These are phyloP conservation scores for Calocybe indica DNA, from an alignment of 768 basidiomycete species.

Conservation along the genomic window DNA sequence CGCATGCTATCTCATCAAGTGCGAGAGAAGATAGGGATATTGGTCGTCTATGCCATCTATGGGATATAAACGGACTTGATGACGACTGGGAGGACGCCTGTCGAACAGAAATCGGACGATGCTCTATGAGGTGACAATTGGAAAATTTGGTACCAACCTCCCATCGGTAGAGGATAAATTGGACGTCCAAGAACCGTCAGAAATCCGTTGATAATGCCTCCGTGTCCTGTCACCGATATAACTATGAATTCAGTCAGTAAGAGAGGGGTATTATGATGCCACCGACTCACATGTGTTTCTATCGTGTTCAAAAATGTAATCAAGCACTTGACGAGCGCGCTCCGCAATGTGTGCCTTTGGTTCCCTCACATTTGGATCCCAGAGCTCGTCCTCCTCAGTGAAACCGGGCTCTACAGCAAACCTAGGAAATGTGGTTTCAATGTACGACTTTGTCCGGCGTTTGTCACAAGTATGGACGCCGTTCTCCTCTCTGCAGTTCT, in stretches of 20 bases:
- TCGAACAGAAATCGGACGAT: background rate
- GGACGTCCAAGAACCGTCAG: slow-evolving; percentile 40
- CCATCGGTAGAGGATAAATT: slow-evolving; percentile 46
- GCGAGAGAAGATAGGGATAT: no score
- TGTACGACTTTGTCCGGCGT: slow-evolving; percentile 43
- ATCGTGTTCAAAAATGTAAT: slow-evolving; percentile 46
- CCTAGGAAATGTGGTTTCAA: slow-evolving; percentile 40
- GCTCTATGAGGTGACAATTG: background rate
- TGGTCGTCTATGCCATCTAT: background rate
- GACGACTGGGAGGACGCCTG: slow-evolving; percentile 16
- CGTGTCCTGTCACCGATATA: slow-evolving; percentile 64
- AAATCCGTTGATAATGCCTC: slow-evolving; percentile 55
- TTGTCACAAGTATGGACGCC: slow-evolving; percentile 71
- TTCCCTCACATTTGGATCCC: slow-evolving; percentile 53
- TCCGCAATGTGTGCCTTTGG: slow-evolving; percentile 34
- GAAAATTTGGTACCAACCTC: slow-evolving; percentile 38
- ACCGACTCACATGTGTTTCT: slow-evolving; percentile 37
- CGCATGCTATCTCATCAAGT: no score
- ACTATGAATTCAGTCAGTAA: slow-evolving; percentile 28
- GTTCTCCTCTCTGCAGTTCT: slow-evolving; percentile 66
- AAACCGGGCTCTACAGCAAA: slow-evolving; percentile 54
- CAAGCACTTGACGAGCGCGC: slow-evolving; percentile 48
- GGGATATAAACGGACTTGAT: slow-evolving; percentile 8
- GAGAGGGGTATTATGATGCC: background rate
- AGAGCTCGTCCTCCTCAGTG: slow-evolving; percentile 57